Conservation (phyloP, 2,329 filamentous ascomycete species). For the Tolypocladium pustulatum region DNA sequence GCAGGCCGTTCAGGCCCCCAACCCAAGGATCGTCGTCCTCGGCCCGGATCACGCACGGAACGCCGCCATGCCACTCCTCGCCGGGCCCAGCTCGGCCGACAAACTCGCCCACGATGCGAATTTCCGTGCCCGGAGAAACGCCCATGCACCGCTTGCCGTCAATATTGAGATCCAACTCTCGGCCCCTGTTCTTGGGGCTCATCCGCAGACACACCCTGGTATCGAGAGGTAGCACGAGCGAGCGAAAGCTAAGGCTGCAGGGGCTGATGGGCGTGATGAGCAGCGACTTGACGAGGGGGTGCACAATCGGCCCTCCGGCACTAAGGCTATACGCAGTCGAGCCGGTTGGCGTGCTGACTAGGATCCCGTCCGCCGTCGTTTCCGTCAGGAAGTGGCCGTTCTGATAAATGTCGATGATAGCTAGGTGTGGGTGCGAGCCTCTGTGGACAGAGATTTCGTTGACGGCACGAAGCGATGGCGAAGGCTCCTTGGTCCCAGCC, state of each 20-base stretch:
- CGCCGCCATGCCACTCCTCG: slow-evolving; percentile 60
- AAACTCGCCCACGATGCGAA: slow-evolving; percentile 78
- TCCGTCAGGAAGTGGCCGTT: slow-evolving; percentile 86
- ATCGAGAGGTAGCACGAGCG: slow-evolving; percentile 77
- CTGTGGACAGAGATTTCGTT: slow-evolving; percentile 94
- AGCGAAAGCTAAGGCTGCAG: slow-evolving; percentile 82
- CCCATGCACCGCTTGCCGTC: slow-evolving; percentile 62
- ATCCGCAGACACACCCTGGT: slow-evolving; percentile 74
- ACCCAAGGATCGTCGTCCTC: slow-evolving; percentile 91
- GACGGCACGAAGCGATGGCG: slow-evolving; percentile 56
- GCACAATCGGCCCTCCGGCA: slow-evolving; percentile 84
- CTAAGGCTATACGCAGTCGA: slow-evolving; percentile 94
- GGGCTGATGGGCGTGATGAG: slow-evolving; percentile 92
- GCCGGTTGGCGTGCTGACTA: slow-evolving; percentile 87
- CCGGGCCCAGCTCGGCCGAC: slow-evolving; percentile 39
- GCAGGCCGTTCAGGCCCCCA: slow-evolving; percentile 77
- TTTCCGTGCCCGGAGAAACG: slow-evolving; percentile 68
- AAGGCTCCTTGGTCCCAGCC: slow-evolving; percentile 22
- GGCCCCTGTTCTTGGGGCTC: slow-evolving; percentile 67
- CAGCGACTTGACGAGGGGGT: slow-evolving; percentile 80
- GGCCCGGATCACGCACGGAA: slow-evolving; percentile 77
- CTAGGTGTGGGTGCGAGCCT: slow-evolving; percentile 79
- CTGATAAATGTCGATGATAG: slow-evolving; percentile 84
- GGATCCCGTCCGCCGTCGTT: slow-evolving; percentile 88
- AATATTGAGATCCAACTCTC: slow-evolving; percentile 69